These are phyloP conservation scores for Citrus glauca DNA, from an alignment of 345 rosid genomes.

Conservation along the genomic window DNA sequence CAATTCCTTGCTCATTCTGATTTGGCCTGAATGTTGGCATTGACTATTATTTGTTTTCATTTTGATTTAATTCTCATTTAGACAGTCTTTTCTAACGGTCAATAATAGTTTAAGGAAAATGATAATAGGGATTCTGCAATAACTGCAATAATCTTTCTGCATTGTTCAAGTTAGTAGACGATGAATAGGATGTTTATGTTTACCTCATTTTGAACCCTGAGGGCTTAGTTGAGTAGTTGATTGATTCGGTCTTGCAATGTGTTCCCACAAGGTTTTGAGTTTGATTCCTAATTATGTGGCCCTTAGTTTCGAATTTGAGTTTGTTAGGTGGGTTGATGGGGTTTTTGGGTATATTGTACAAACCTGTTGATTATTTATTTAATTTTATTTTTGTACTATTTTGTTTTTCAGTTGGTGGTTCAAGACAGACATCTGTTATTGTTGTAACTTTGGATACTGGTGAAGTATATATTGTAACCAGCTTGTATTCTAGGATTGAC, in stretches of 20 bases:
- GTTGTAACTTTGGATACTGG: slow-evolving; percentile 66
- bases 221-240: background rate
- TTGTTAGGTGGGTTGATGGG: background rate
- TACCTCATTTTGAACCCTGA: background rate
- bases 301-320: background rate
- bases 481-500: slow-evolving; percentile 56
- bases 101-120: background rate
- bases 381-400: background rate
- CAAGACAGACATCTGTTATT: slow-evolving; percentile 63
- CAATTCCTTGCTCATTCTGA: background rate
- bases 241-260: background rate
- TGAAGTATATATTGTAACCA: slow-evolving; percentile 71
- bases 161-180: background rate
- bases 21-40: background rate
- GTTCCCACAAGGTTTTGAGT: background rate
- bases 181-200: background rate
- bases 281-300: background rate
- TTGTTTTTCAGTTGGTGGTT: slow-evolving; percentile 48
- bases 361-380: background rate
- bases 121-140: background rate
- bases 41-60: background rate
- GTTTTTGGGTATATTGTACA: background rate
- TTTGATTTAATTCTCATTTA: background rate
- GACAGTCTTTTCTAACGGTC: background rate
- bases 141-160: background rate